A percentile compares a stretch with the other conserved stretches of the same genome.
These are phyloP conservation scores for Hansenula sp. DNA, from an alignment of 1,139 yeast genomes.

Conservation along the genomic window DNA sequence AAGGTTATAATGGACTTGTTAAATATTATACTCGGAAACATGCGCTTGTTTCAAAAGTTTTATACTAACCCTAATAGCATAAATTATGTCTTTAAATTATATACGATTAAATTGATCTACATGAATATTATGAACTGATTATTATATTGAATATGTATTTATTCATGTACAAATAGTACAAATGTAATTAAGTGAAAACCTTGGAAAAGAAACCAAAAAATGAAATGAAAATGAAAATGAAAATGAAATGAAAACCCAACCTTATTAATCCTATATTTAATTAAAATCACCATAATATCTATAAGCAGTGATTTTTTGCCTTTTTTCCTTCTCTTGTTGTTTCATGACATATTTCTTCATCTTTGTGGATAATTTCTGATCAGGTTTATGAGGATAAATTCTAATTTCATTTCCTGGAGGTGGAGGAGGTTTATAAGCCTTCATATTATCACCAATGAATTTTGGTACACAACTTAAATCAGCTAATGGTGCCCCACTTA, in stretches of 20 bases:
- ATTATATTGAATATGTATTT: too few relatives aligned
- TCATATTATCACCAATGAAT: conserved; percentile 21
- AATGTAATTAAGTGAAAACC: too few relatives aligned
- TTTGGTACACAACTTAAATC: conserved; percentile 21
- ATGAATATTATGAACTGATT: too few relatives aligned
- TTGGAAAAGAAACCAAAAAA: too few relatives aligned
- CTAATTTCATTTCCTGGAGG: conserved; percentile 23
- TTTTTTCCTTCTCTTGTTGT: not conserved
- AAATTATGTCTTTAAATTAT: too few relatives aligned
- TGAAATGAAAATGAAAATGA: too few relatives aligned
- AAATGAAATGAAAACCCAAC: not conserved
- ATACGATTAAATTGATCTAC: too few relatives aligned
- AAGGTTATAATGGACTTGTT: conserved; percentile 59
- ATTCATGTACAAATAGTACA: too few relatives aligned
- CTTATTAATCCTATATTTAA: not conserved
- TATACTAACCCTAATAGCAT: too few relatives aligned
- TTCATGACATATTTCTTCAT: not conserved
- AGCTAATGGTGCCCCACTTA: conserved; percentile 19
- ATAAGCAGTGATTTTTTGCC: conserved; percentile 1
- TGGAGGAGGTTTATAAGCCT: conserved; percentile 18
- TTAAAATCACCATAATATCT: not conserved
- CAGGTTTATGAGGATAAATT: conserved; percentile 8
- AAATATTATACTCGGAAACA: conserved; percentile 55
- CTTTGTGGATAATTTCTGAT: not conserved
- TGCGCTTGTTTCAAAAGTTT: conserved; percentile 9